Percentiles rank a stretch among this genome's conserved stretches.
phyloP scores from a whole-genome alignment of 2,329 filamentous ascomycete genomes.

The Alternaria panax region DNA sequence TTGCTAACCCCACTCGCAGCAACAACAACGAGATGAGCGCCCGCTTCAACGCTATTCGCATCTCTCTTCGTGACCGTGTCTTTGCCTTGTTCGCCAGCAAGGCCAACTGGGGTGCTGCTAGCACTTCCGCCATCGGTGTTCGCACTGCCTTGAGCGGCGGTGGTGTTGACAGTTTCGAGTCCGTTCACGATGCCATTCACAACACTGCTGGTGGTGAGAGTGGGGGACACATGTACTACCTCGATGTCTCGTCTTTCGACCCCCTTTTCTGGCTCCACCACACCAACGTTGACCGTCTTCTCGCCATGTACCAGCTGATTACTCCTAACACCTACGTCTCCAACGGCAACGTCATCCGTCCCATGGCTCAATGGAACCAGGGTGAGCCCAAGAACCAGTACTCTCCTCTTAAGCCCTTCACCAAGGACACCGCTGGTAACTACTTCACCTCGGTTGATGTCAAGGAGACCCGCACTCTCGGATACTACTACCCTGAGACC shows the following conservation, averaged over 20 bases:
- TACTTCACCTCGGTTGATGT: constrained; percentile 55
- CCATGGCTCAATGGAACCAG: constrained; percentile 53
- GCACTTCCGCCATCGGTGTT: constrained; percentile 42
- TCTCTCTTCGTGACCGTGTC: constrained; percentile 47
- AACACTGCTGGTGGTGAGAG: constrained; percentile 50
- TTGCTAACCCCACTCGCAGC: constrained; percentile 43
- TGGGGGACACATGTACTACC: constrained; percentile 76
- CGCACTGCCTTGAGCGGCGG: constrained; percentile 37
- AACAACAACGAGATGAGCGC: constrained; percentile 49
- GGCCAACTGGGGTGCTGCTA: constrained; percentile 40
- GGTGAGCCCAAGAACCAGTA: constrained; percentile 58
- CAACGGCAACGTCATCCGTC: constrained; percentile 49
- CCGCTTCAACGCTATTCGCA: constrained; percentile 36
- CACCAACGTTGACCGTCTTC: constrained; percentile 54
- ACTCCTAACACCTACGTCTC: constrained; percentile 73
- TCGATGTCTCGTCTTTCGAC: constrained; percentile 78
- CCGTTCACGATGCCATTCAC: constrained; percentile 47
- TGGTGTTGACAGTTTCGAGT: constrained; percentile 48
- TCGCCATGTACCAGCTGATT: constrained; percentile 80
- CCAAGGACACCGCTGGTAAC: constrained; percentile 46
- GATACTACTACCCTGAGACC: constrained; percentile 50
- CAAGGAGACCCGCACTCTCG: constrained; percentile 52
- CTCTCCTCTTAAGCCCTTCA: constrained; percentile 55
- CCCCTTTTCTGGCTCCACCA: constrained; percentile 63
- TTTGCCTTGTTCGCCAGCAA: constrained; percentile 47